Conservation (phyloP, 805 yeast genomes). For the Groenewaldozyma tartarivorans region DNA sequence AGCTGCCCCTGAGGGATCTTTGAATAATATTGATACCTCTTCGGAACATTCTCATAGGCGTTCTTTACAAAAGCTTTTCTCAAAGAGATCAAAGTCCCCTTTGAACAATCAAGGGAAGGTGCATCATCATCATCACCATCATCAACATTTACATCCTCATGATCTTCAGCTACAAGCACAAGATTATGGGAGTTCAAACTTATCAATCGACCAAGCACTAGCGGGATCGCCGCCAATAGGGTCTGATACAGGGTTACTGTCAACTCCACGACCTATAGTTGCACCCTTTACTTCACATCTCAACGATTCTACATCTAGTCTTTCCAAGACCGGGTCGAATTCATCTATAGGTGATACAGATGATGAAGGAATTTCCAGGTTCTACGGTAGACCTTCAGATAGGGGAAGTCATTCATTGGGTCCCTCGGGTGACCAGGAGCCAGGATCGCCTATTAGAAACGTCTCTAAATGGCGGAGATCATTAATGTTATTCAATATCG, state of each 20-base stretch:
- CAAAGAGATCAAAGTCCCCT: conserved; percentile 14
- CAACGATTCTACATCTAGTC: conserved; percentile 16
- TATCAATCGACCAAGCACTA: conserved; percentile 17
- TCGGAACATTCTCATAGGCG: conserved; percentile 1
- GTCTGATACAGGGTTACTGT: conserved; percentile 1
- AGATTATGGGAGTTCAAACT: conserved; percentile 5
- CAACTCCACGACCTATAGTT: conserved; percentile 4
- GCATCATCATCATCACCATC: neutral
- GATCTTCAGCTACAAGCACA: neutral
- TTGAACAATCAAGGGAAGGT: neutral
- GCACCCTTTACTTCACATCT: conserved; percentile 6
- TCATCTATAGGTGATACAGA: conserved; percentile 11
- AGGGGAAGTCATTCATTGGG: too few species aligned
- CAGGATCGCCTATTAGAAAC: conserved; percentile 8
- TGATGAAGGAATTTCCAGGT: conserved; percentile 7
- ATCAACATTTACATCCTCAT: neutral
- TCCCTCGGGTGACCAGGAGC: conserved; percentile 2
- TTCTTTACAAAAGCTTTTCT: conserved; percentile 7
- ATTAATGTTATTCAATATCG: conserved; percentile 10
- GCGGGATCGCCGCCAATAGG: conserved; percentile 10
- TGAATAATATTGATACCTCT: too few species aligned
- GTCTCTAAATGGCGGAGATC: conserved; percentile 20
- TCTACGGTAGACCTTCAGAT: neutral
- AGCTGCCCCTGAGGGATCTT: too few species aligned
- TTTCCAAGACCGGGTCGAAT: conserved; percentile 11